Percentiles rank a stretch among this genome's conserved stretches.
Evolutionary conservation across 2,329 filamentous ascomycete genomes (phyloP).

Genomic region (Gaeumannomyces tritici): DNA sequence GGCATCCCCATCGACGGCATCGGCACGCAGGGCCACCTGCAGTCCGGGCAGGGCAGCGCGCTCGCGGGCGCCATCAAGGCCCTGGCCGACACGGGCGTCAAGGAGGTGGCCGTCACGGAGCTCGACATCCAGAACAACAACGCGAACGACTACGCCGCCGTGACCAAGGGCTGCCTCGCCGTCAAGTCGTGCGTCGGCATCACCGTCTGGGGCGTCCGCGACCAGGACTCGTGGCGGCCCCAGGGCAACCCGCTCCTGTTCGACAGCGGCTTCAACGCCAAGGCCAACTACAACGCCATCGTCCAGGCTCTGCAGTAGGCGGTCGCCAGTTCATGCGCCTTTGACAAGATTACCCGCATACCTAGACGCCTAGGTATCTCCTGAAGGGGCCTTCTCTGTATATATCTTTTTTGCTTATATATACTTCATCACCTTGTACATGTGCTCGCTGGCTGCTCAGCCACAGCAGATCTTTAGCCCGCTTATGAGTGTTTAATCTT

Average conservation of each 20-base stretch:
- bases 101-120: slow-evolving; percentile 57
- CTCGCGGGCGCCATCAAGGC: slow-evolving; percentile 39
- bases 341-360: neutral
- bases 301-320: slow-evolving; percentile 20
- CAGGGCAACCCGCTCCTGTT: slow-evolving; percentile 42
- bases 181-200: slow-evolving; percentile 54
- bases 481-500: too few species aligned
- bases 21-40: slow-evolving; percentile 47
- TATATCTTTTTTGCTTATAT: neutral
- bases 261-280: slow-evolving; percentile 39
- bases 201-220: slow-evolving; percentile 3
- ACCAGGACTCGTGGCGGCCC: slow-evolving; percentile 40
- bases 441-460: too few species aligned
- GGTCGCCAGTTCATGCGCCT: neutral
- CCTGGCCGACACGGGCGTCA: slow-evolving; percentile 37
- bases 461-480: too few species aligned
- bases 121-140: slow-evolving; percentile 54
- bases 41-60: slow-evolving; percentile 30
- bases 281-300: slow-evolving; percentile 40
- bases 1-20: slow-evolving; percentile 60
- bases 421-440: neutral
- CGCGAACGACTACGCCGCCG: slow-evolving; percentile 46
- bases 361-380: neutral
- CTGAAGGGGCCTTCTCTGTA: neutral
- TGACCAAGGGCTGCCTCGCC: slow-evolving; percentile 47